phyloP scores from a whole-genome alignment of 1,139 yeast species.

The Suhomyces terraborum region DNA sequence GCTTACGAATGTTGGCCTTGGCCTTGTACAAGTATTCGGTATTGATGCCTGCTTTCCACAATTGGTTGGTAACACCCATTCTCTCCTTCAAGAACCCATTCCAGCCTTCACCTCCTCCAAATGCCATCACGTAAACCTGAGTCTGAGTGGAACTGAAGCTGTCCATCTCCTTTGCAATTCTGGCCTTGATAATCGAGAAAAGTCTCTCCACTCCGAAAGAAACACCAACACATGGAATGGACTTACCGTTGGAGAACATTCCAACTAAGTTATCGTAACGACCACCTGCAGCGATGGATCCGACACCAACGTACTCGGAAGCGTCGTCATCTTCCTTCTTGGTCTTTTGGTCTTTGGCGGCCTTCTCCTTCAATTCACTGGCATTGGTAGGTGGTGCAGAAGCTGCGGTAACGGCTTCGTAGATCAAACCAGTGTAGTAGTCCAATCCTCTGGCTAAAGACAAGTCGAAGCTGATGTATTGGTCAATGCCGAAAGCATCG shows the following conservation, averaged over 20 bases:
- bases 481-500: constrained; percentile 72
- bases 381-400: constrained; percentile 93
- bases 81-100: constrained; percentile 88
- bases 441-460: constrained; percentile 97
- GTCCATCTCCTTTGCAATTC: constrained; percentile 57
- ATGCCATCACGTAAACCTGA: constrained; percentile 94
- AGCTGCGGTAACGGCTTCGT: constrained; percentile 92
- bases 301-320: constrained; percentile 95
- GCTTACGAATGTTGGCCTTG: constrained; percentile 92
- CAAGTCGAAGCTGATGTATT: constrained; percentile 77
- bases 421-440: constrained; percentile 94
- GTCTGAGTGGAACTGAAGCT: constrained; percentile 79
- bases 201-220: constrained; percentile 96
- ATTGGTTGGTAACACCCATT: constrained; percentile 75
- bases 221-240: constrained; percentile 95
- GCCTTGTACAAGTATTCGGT: constrained; percentile 89
- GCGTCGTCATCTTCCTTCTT: constrained; percentile 67
- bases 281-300: constrained; percentile 98
- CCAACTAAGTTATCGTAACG: constrained; percentile 95
- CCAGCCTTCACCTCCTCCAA: constrained; percentile 98
- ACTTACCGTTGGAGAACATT: constrained; percentile 91
- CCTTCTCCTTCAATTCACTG: constrained; percentile 59
- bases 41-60: constrained; percentile 89
- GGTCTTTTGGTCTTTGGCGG: constrained; percentile 27
- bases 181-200: constrained; percentile 82